A percentile compares a stretch with the other conserved stretches of the same genome.
phyloP scores from a whole-genome alignment of 1,284 basidiomycete species.

The Ustilago nuda region DNA sequence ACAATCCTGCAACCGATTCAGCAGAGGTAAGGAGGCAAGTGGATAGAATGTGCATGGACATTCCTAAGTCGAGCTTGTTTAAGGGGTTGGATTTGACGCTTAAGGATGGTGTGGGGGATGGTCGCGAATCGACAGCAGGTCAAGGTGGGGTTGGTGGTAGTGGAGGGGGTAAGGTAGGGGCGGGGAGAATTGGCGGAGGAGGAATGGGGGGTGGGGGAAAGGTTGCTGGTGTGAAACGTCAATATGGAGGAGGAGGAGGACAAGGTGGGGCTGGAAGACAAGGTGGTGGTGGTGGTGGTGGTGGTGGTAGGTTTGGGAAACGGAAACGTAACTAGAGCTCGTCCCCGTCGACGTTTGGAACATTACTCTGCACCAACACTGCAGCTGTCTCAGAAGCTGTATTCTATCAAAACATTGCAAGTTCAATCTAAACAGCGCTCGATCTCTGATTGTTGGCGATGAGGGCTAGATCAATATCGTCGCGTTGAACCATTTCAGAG shows the following conservation, averaged over 20 bases:
- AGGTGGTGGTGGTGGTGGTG: background rate
- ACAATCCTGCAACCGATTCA: background rate
- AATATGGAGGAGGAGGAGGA: background rate
- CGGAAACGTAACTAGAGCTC: conserved; percentile 15
- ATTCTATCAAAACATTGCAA: background rate
- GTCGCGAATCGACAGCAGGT: background rate
- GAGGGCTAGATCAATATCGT: conserved; percentile 64
- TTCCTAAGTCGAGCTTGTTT: conserved; percentile 14
- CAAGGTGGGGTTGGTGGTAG: background rate
- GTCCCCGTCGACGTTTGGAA: background rate
- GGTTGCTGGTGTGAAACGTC: background rate
- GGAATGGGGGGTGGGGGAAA: background rate
- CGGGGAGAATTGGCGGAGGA: no score
- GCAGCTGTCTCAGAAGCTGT: no score
- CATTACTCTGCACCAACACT: background rate
- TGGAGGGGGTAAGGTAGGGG: background rate
- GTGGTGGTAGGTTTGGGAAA: conserved; percentile 4
- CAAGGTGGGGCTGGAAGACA: background rate
- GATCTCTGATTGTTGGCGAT: conserved; percentile 39
- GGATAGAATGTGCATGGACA: conserved; percentile 26
- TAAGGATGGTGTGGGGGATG: conserved; percentile 25
- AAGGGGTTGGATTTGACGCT: conserved; percentile 31
- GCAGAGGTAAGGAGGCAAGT: conserved; percentile 2
- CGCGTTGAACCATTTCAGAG: conserved; percentile 54
- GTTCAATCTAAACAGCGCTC: background rate